These are phyloP conservation scores for Marasmius sp. DNA, from an alignment of 1,284 basidiomycete genomes.

Conservation along the genomic window DNA sequence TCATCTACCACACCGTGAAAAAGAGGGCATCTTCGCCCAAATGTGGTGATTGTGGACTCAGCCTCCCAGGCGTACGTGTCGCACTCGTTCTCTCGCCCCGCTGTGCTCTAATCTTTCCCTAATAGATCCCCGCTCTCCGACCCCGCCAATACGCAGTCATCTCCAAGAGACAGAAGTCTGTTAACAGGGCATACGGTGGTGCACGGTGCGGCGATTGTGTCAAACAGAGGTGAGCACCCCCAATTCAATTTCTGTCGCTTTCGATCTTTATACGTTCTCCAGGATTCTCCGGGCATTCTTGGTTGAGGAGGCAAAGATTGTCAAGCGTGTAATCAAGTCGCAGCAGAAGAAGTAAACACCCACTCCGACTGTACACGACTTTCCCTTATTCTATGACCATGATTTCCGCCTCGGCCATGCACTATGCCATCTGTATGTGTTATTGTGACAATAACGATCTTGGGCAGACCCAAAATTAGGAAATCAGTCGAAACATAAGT, in stretches of 20 bases:
- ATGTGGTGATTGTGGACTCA: slow-evolving; percentile 95
- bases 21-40: slow-evolving; percentile 89
- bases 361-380: background rate
- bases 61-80: slow-evolving; percentile 83
- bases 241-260: background rate
- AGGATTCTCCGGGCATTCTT: slow-evolving; percentile 99
- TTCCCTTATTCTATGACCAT: background rate
- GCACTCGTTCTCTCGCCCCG: background rate
- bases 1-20: slow-evolving; percentile 90
- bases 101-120: background rate
- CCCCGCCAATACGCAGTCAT: slow-evolving; percentile 91
- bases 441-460: no score
- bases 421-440: no score
- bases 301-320: slow-evolving; percentile 99
- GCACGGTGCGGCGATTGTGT: slow-evolving; percentile 93
- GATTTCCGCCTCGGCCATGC: background rate
- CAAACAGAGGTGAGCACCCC: slow-evolving; percentile 76
- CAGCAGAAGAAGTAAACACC: slow-evolving; percentile 48
- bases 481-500: no score
- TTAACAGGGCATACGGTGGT: slow-evolving; percentile 92
- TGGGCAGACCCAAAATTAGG: no score
- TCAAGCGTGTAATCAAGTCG: slow-evolving; percentile 98
- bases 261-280: background rate
- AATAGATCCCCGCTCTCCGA: slow-evolving; percentile 87
- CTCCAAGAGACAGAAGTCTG: slow-evolving; percentile 95